Evolutionary conservation across 257 asterid genomes (phyloP).

Genomic region (Plantago elongata): DNA sequence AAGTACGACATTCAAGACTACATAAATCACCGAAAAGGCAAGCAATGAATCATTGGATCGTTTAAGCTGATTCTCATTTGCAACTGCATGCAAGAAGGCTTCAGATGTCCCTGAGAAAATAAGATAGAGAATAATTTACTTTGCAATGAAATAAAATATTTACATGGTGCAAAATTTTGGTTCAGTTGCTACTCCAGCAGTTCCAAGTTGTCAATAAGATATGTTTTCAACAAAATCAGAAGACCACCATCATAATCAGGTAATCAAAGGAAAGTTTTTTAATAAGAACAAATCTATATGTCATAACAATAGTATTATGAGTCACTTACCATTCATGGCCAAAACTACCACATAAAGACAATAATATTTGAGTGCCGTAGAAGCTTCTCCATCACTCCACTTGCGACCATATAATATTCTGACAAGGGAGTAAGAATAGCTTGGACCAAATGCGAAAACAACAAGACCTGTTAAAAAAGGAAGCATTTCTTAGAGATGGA

Average conservation of each 20-base stretch:
- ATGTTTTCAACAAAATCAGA: conserved; percentile 9
- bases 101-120: conserved; percentile 77
- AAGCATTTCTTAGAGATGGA: conserved; percentile 9
- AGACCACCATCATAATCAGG: background rate
- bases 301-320: background rate
- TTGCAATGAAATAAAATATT: background rate
- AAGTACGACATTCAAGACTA: conserved; percentile 62
- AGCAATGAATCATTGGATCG: conserved; percentile 69
- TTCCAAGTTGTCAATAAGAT: background rate
- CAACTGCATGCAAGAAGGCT: conserved; percentile 96
- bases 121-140: conserved; percentile 2
- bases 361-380: conserved; percentile 72
- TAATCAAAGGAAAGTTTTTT: background rate
- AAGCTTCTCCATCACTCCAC: conserved; percentile 99
- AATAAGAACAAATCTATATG: background rate
- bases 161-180: conserved; percentile 2
- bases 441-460: conserved; percentile 88
- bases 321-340: conserved; percentile 84
- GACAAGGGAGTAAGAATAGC: conserved; percentile 91
- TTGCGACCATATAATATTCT: conserved; percentile 80
- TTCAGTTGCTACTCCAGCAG: conserved; percentile 4
- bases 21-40: conserved; percentile 67
- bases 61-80: conserved; percentile 73
- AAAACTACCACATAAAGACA: conserved; percentile 74
- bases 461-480: conserved; percentile 52